phyloP scores from a whole-genome alignment of 2,329 filamentous ascomycete genomes.

The Hypoxylon sp. region DNA sequence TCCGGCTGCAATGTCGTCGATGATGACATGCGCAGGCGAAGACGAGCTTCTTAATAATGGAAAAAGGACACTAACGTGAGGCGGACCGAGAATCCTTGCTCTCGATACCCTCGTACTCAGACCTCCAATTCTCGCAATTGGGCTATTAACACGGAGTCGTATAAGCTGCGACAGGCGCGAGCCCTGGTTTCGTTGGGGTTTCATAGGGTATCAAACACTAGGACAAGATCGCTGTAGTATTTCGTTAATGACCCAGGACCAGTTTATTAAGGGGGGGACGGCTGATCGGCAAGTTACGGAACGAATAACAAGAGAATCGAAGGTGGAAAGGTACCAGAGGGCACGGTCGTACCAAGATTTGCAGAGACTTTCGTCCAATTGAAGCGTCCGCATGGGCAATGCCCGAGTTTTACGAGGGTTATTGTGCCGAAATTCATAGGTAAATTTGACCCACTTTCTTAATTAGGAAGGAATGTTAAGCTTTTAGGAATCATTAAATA shows the following conservation, averaged over 20 bases:
- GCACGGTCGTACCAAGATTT: conserved; percentile 41
- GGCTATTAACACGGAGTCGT: conserved; percentile 43
- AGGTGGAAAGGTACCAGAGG: conserved; percentile 22
- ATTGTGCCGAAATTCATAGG: no score
- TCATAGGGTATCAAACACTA: conserved; percentile 49
- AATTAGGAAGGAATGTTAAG: no score
- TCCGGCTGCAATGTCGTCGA: conserved; percentile 43
- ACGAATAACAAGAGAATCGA: conserved; percentile 36
- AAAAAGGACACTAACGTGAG: conserved; percentile 40
- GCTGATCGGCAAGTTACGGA: conserved; percentile 46
- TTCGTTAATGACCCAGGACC: conserved; percentile 35
- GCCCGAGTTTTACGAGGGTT: no score
- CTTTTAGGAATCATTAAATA: no score
- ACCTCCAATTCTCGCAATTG: conserved; percentile 46
- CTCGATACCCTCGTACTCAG: conserved; percentile 35
- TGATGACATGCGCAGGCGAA: conserved; percentile 42
- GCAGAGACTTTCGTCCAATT: conserved; percentile 25
- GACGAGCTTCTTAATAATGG: conserved; percentile 51
- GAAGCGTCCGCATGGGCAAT: conserved; percentile 30
- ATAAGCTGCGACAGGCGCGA: conserved; percentile 47
- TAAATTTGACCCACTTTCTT: no score
- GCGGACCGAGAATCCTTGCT: conserved; percentile 44
- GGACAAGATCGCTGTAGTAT: conserved; percentile 41
- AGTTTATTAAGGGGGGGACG: conserved; percentile 25
- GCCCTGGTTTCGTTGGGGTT: conserved; percentile 52